Evolutionary conservation across 768 basidiomycete genomes (phyloP), one percentile per base, ranked within the genome.

Genomic region (Terana coerulea): DNA sequence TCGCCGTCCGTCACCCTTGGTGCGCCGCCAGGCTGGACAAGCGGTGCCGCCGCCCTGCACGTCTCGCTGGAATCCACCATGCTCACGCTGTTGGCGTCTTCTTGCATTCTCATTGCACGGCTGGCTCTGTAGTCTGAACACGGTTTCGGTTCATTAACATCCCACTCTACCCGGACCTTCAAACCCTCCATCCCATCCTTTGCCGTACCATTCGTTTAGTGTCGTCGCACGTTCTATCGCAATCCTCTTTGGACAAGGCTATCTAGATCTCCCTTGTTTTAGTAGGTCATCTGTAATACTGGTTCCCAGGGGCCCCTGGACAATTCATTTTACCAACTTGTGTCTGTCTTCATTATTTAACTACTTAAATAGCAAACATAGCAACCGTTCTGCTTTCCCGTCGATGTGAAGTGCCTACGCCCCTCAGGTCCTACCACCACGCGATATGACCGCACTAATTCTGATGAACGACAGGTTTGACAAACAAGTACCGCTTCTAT

Each of bases 1-100:
- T 55, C 70, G 51, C 69, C 79, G 1, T 71, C 76, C 19, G 69
- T 81, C 7, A 72, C 74, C 7, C 75, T 91, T 10, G 88, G 89
- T 8, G 59, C 76, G 28, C 86, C 86, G 11, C 83, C 86, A 15
- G 81, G 84, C 21, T 80, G 74, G 77, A 79, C 39, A 11, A 52
- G 30, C 33, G 53, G 21, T 30, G 46, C 30, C 30, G 19, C 30
- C 3, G 11, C 29, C 28, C 30, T 33, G 11, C 45, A 31, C 29
- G 29, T 33, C n/a, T 33, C 45, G 22, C 29, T 33, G 17, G 19
- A 31, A 10, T 21, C 45, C 12, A n/a, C 29, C 5, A 10, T 24
- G 28, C 10, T 46, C 14, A 21, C 45, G 14, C 2, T 33, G 21
- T 14, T 46, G 17, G 30, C 34, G 30, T 33, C 45, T 17, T 33